Evolutionary conservation across 805 yeast genomes (phyloP), one percentile per base, ranked within the genome.

Genomic region (Metschnikowia colocasiae): DNA sequence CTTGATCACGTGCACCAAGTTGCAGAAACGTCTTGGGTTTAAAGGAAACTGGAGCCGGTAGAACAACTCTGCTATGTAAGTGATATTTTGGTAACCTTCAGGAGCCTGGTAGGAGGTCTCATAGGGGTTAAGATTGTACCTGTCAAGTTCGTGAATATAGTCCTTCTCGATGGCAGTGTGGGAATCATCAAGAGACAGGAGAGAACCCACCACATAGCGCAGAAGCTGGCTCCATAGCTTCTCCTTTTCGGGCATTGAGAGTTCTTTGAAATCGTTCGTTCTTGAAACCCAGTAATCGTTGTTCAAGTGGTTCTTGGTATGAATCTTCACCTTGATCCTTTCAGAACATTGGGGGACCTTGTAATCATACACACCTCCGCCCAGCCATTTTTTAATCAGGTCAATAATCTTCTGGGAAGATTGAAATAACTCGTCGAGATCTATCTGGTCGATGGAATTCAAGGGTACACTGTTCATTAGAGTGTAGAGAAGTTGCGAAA

Each of bases 31-130:
- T 15, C 77, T 56, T 36, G 55, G 58, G 32, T 61, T 61, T 48
- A 71, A 56, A 2, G 75, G 75, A 47, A 64, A 67, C 26, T 62
- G 72, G 36, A 71, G 61, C 48, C 61, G 57, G 54, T 72, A 72
- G 46, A 56, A 58, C 22, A 68, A 55, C 44, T 62, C 64, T 1
- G 65, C 63, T 40, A 64, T 46, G 53, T 72, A 71, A 6, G 67
- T 52, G 38, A 56, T 46, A 20, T 53, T 48, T 39, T 49, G 52
- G 31, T 40, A 52, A 15, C 54, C 57, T 9, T 42, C 45, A 2
- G 55, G 51, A 7, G 53, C 51, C n/a, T 23, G 43, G 16, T 40
- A 32, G 10, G 30, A 10, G 16, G 37, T 31, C 7, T 56, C 48
- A 35, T 40, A 52, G 6, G 59, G 60, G 16, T 48, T 53, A 26